Base-by-base conservation (phyloP, 768 basidiomycete species). In the Rickenella mellea region DNA sequence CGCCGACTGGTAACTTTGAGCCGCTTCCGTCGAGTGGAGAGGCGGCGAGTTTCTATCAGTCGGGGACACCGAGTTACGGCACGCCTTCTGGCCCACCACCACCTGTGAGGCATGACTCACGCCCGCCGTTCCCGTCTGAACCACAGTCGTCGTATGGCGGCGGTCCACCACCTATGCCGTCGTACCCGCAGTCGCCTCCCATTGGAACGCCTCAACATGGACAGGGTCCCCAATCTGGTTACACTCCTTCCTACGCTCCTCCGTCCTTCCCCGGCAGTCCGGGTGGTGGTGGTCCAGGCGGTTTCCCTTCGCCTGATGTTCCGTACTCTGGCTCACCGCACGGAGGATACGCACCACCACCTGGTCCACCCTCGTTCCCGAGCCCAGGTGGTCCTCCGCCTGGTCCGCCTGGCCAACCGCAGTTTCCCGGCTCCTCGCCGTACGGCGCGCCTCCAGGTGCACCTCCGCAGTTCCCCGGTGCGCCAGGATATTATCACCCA, bases 181-280 rank as follows among this genome's bases (percentile, higher is more conserved):
- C 49, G 8, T 55, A 56, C 41, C 48, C 51, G 9, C 44, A 57
- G 15, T 44, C 55, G 24, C 27, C 51, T 6, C 47, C 45, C 42
- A 36, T 48, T 7, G 39, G 41, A 14, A 29, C 27, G 43, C 41
- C 6, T n/a, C 15, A 28, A 8, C 31, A 22, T 29, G 17, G 35
- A 45, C 54, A 51, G 27, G 28, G 53, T 36, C 26, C 29, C 11
- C 27, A 27, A 15, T 28, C 21, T 40, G 64, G 62, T 9, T 66
- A 66, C 47, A 48, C 61, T 1, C 63, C 63, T 11, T 59, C 67
- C 10, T 67, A 64, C 44, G 27, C 30, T 39, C 48, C 45, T 41
- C 39, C 44, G 41, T 22, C 39, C 41, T 20, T 40, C 40, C 15
- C 38, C 38, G 9, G 43, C 42, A n/a, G n/a, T n/a, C n/a, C n/a